phyloP scores from a whole-genome alignment of 139 green algal genomes.

The Micromonas pusilla region DNA sequence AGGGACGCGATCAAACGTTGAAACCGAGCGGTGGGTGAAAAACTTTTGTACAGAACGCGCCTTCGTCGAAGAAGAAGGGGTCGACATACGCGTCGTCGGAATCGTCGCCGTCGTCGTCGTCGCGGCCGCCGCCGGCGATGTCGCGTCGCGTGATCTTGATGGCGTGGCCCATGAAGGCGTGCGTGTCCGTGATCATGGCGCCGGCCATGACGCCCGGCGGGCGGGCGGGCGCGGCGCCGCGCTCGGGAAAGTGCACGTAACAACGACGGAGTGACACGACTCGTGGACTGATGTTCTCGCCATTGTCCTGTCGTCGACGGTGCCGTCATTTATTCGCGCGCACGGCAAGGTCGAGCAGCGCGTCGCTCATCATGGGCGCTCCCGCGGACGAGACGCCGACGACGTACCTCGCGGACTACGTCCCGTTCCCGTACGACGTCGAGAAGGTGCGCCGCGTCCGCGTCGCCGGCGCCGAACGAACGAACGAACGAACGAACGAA shows the following conservation, averaged over 20 bases:
- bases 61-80: slow-evolving; percentile 27
- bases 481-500: not conserved
- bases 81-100: slow-evolving; percentile 12
- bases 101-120: not conserved
- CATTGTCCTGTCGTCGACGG: no score
- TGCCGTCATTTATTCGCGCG: no score
- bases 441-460: not conserved
- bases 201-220: not conserved
- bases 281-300: no score
- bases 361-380: not conserved
- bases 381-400: not conserved
- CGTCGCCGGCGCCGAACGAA: not conserved
- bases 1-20: no score
- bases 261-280: no score
- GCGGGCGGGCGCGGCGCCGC: no score
- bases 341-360: no score
- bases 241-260: no score
- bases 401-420: not conserved
- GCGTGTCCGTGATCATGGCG: not conserved
- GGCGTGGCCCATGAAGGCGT: not conserved
- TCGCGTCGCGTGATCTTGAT: not conserved
- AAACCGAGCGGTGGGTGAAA: no score
- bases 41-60: no score
- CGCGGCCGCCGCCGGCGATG: not conserved
- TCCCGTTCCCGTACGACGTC: not conserved